Percentiles rank a stretch among this genome's conserved stretches.
These are phyloP conservation scores for Solanum hybrid DNA, from an alignment of 305 asterid genomes.

Conservation along the genomic window DNA sequence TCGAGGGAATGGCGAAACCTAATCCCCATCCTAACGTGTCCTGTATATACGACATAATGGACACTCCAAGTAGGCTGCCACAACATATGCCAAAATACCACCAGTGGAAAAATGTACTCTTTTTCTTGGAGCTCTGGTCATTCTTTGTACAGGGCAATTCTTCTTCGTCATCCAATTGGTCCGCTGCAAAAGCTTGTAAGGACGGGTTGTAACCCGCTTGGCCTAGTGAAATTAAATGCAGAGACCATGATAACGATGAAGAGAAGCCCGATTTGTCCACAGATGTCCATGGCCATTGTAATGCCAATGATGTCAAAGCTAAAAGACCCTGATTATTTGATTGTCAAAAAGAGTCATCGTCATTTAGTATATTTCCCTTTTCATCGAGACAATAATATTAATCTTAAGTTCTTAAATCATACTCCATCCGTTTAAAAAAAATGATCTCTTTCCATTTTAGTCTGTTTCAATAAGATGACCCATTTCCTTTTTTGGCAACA, in stretches of 20 bases:
- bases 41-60: slow-evolving; percentile 72
- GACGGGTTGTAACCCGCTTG: slow-evolving; percentile 87
- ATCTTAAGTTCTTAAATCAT: background rate
- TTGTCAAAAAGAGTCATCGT: background rate
- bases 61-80: slow-evolving; percentile 74
- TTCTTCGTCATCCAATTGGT: slow-evolving; percentile 46
- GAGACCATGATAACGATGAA: slow-evolving; percentile 44
- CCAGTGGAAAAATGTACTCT: slow-evolving; percentile 74
- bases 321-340: slow-evolving; percentile 50
- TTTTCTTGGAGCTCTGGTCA: slow-evolving; percentile 24
- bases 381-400: background rate
- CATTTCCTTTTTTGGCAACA: too few relatives aligned
- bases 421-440: background rate
- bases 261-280: slow-evolving; percentile 21
- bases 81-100: slow-evolving; percentile 88
- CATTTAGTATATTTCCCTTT: background rate
- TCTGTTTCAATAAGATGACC: background rate
- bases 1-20: slow-evolving; percentile 75
- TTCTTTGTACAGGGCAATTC: slow-evolving; percentile 30
- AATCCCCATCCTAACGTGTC: slow-evolving; percentile 86
- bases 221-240: slow-evolving; percentile 70
- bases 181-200: slow-evolving; percentile 87
- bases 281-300: slow-evolving; percentile 44
- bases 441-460: too few relatives aligned
- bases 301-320: slow-evolving; percentile 60